These are phyloP conservation scores for Leptographium galeiforme DNA, from an alignment of 2,329 filamentous ascomycete species.

Conservation along the genomic window DNA sequence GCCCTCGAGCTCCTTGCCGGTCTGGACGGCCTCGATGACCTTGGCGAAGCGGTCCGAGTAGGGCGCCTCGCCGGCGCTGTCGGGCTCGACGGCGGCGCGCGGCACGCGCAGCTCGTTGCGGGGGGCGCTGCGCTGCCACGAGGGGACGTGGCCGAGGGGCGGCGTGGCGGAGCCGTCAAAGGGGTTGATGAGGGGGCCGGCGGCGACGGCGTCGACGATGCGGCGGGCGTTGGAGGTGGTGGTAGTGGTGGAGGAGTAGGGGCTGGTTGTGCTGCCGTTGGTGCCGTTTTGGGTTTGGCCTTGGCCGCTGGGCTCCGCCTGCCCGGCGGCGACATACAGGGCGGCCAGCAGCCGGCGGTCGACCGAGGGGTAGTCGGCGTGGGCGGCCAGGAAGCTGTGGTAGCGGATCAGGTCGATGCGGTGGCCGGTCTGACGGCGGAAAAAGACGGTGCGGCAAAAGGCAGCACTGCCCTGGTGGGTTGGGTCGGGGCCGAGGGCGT, in stretches of 20 bases:
- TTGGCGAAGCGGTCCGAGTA: conserved; percentile 77
- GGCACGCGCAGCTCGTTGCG: conserved; percentile 33
- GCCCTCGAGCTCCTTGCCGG: conserved; percentile 70
- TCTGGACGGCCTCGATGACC: conserved; percentile 73
- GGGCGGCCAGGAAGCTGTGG: conserved; percentile 5
- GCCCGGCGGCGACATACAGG: conserved; percentile 5
- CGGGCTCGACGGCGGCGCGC: conserved; percentile 14
- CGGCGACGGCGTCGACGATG: conserved; percentile 7
- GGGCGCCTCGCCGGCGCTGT: conserved; percentile 32
- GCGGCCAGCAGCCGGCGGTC: conserved; percentile 11
- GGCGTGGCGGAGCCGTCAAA: conserved; percentile 9
- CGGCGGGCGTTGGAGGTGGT: neutral
- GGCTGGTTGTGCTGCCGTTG: too few relatives aligned
- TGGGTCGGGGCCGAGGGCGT: conserved; percentile 9
- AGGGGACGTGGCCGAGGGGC: conserved; percentile 6
- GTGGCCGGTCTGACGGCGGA: conserved; percentile 9
- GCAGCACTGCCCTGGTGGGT: conserved; percentile 11
- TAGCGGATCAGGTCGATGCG: conserved; percentile 13
- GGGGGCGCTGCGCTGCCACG: conserved; percentile 37
- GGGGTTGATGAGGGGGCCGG: conserved; percentile 4
- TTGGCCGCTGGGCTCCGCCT: neutral
- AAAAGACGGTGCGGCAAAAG: conserved; percentile 15
- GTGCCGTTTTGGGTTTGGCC: conserved; percentile 14
- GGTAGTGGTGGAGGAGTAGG: too few relatives aligned
- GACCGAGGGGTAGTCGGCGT: conserved; percentile 8